Evolutionary conservation across 805 yeast genomes (phyloP).

Genomic region (Lipomyces anomalus): DNA sequence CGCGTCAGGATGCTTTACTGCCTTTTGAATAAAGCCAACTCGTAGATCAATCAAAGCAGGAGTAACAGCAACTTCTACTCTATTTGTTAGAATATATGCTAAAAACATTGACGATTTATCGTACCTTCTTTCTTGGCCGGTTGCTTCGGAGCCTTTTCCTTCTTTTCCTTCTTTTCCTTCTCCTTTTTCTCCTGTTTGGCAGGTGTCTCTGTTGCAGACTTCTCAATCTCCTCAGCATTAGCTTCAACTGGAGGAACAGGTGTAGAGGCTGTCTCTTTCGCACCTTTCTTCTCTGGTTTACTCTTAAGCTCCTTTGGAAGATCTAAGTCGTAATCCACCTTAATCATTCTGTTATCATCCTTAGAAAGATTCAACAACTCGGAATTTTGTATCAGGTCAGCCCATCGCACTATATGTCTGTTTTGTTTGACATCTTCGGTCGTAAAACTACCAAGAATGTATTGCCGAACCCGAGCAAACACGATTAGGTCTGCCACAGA

Average conservation of each 20-base stretch:
- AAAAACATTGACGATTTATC: too few species aligned
- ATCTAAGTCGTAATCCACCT: slow-evolving; percentile 53
- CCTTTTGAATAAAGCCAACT: slow-evolving; percentile 95
- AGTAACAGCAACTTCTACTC: too few species aligned
- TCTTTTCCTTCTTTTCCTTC: slow-evolving; percentile 40
- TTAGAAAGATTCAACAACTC: slow-evolving; percentile 38
- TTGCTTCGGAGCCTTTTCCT: slow-evolving; percentile 46
- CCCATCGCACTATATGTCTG: slow-evolving; percentile 92
- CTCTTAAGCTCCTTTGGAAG: slow-evolving; percentile 70
- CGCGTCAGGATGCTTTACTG: slow-evolving; percentile 95
- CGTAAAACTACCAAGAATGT: slow-evolving; percentile 53
- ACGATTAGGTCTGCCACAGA: slow-evolving; percentile 66
- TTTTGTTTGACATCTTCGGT: slow-evolving; percentile 52
- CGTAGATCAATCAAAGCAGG: slow-evolving; percentile 88
- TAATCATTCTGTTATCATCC: slow-evolving; percentile 49
- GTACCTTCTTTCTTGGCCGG: slow-evolving; percentile 44
- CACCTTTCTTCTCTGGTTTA: slow-evolving; percentile 35
- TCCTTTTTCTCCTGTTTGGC: slow-evolving; percentile 27
- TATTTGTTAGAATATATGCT: too few species aligned
- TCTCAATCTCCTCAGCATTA: slow-evolving; percentile 35
- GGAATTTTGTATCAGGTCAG: slow-evolving; percentile 73
- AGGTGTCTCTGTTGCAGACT: slow-evolving; percentile 29
- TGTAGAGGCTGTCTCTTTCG: too few species aligned
- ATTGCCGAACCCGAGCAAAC: slow-evolving; percentile 55
- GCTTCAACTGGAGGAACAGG: too few species aligned